Evolutionary conservation across 2,329 filamentous ascomycete species (phyloP).

Genomic region (Zopfia rhizophila): DNA sequence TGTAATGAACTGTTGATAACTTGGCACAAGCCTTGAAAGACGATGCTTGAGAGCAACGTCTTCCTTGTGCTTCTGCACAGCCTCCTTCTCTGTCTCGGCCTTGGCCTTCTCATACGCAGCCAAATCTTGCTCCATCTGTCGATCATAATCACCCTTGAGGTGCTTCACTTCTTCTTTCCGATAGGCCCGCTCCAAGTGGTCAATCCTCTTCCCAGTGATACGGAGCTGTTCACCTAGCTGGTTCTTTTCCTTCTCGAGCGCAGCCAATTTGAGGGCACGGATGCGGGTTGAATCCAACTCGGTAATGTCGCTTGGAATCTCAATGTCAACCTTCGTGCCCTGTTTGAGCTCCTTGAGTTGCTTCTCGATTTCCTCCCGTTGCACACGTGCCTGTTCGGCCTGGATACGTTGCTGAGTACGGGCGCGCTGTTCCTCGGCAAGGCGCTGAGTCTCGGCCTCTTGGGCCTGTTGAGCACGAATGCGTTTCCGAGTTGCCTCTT

Average conservation of each 20-base stretch:
- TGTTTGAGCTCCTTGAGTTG: slow-evolving; percentile 96
- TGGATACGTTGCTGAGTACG: slow-evolving; percentile 91
- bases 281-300: slow-evolving; percentile 70
- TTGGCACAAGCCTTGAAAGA: slow-evolving; percentile 82
- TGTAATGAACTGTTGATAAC: slow-evolving; percentile 84
- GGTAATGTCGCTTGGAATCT: slow-evolving; percentile 83
- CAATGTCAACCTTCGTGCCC: slow-evolving; percentile 86
- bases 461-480: slow-evolving; percentile 87
- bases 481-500: slow-evolving; percentile 88
- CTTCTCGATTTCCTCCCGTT: slow-evolving; percentile 72
- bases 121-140: slow-evolving; percentile 80
- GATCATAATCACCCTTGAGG: slow-evolving; percentile 83
- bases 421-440: slow-evolving; percentile 91
- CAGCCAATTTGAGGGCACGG: slow-evolving; percentile 92
- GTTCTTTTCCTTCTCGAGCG: slow-evolving; percentile 98
- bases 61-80: slow-evolving; percentile 89
- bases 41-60: slow-evolving; percentile 94
- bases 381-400: slow-evolving; percentile 54
- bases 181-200: slow-evolving; percentile 96
- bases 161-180: slow-evolving; percentile 96
- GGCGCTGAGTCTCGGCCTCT: slow-evolving; percentile 87
- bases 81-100: slow-evolving; percentile 78
- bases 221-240: slow-evolving; percentile 91
- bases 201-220: slow-evolving; percentile 92
- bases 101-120: slow-evolving; percentile 84